Base-by-base conservation (phyloP, 2,329 filamentous ascomycete genomes). In the Cordyceps farinosa region DNA sequence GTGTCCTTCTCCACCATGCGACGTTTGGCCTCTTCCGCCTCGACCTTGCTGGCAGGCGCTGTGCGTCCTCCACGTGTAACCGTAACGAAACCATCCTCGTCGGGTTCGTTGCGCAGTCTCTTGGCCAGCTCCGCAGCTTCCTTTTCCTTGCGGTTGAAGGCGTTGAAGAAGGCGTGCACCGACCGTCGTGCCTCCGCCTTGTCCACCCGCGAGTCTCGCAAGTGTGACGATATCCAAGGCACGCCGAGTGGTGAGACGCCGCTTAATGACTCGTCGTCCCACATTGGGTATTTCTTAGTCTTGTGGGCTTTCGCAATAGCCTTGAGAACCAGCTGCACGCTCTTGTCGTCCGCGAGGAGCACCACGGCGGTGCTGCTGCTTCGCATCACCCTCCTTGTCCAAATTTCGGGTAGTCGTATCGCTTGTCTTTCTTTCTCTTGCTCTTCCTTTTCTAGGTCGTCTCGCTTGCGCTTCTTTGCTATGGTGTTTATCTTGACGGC, bases 1-100 rank as follows among this genome's bases (percentile, higher is more conserved):
- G 83, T 80, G 67, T 82, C 82, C 75, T 87, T 84, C 74, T 90
- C 86, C 71, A 85, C 78, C 79, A 87, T 83, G 74, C 81, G 83
- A 70, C 78, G 79, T 65, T 77, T 78, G 53, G 82, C 82, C 69
- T 86, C 85, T 70, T 87, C 84, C 47, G 87, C 86, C 70, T 90
- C 92, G 68, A 89, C 89, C 66, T 87, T 83, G 61, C 88, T 84
- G 1, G 90, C 92, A 1, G 91, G 87, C n/a, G 89, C 90, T 7
- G 82, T 82, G 64, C 89, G 81, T 45, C 90, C 90, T 32, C 92
- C 92, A 61, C 90, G 84, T 1, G 88, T 90, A 30, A 99, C 95
- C 3, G 93, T 98, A 55, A 98, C 84, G 74, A 99, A 99, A 2
- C 95, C 95, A 75, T 99, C 95, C 71, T 92, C 93, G 74, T 99